Conservation (phyloP, 495 filamentous ascomycete genomes). For the Terfezia boudieri region DNA sequence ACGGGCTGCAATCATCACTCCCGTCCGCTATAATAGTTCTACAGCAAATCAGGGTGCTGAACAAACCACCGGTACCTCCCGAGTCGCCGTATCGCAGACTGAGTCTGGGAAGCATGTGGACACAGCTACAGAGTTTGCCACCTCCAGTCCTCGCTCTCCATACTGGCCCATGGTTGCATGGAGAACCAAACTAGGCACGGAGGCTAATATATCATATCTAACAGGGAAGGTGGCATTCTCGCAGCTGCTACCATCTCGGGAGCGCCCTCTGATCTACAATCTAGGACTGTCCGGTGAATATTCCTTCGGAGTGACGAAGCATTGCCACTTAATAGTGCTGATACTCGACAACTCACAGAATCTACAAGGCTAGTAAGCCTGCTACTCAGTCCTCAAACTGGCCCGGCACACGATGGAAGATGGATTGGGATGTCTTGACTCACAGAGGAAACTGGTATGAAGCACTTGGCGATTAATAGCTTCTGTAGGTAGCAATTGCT, state of each 20-base stretch:
- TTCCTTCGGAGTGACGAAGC: constrained; percentile 13
- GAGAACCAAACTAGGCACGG: too few species aligned
- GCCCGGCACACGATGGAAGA: constrained; percentile 69
- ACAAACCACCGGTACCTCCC: background rate
- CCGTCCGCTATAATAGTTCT: background rate
- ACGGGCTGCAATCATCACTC: background rate
- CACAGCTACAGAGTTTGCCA: background rate
- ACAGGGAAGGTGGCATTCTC: constrained; percentile 29
- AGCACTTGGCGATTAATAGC: background rate
- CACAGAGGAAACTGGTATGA: constrained; percentile 29
- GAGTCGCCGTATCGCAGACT: too few species aligned
- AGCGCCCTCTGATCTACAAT: constrained; percentile 79
- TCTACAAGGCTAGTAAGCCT: constrained; percentile 72
- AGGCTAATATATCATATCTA: background rate
- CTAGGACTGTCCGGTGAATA: constrained; percentile 55
- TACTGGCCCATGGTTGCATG: background rate
- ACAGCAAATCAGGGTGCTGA: background rate
- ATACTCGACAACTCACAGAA: constrained; percentile 28
- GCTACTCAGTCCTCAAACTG: constrained; percentile 83
- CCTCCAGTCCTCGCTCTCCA: background rate
- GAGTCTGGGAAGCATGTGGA: too few species aligned
- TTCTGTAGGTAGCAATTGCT: too few species aligned
- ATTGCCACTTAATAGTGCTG: too few species aligned
- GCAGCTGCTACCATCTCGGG: constrained; percentile 76
- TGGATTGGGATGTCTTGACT: constrained; percentile 89